A percentile compares a stretch with the other conserved stretches of the same genome.
Evolutionary conservation across 2,329 filamentous ascomycete species (phyloP).

Genomic region (Chlorencoelia australis): DNA sequence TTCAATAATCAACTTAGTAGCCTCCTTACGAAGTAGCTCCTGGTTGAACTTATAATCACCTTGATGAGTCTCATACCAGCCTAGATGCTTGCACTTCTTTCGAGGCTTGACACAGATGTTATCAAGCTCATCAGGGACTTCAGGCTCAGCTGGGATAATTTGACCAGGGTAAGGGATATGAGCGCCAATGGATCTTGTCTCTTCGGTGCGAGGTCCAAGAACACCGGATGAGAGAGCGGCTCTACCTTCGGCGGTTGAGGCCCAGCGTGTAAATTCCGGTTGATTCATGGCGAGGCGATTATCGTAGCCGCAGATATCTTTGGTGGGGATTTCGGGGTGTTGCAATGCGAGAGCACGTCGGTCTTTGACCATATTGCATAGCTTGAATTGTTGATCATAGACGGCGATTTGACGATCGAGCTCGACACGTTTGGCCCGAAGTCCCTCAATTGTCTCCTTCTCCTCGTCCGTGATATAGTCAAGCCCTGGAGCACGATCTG

Average conservation of each 20-base stretch:
- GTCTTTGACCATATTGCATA: slow-evolving; percentile 20
- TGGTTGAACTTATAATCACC: slow-evolving; percentile 13
- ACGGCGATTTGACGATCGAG: slow-evolving; percentile 15
- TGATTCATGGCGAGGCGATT: slow-evolving; percentile 24
- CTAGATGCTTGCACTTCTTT: slow-evolving; percentile 20
- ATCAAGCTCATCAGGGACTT: slow-evolving; percentile 15
- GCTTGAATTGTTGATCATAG: slow-evolving; percentile 14
- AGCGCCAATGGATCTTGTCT: slow-evolving; percentile 14
- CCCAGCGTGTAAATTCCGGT: slow-evolving; percentile 20
- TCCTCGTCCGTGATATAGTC: slow-evolving; percentile 22
- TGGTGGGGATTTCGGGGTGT: slow-evolving; percentile 15
- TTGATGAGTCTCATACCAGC: slow-evolving; percentile 20
- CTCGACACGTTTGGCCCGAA: slow-evolving; percentile 12
- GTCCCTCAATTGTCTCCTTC: slow-evolving; percentile 13
- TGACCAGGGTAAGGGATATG: slow-evolving; percentile 15
- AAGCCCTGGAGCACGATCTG: slow-evolving; percentile 19
- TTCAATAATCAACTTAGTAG: slow-evolving; percentile 12
- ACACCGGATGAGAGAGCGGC: slow-evolving; percentile 15
- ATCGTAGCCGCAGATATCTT: slow-evolving; percentile 24
- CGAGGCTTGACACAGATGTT: slow-evolving; percentile 20
- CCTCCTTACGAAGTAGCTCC: slow-evolving; percentile 12
- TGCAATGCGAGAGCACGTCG: slow-evolving; percentile 16
- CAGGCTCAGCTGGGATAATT: slow-evolving; percentile 1
- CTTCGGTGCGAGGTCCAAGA: slow-evolving; percentile 22
- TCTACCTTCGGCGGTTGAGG: slow-evolving; percentile 18